phyloP scores from a whole-genome alignment of 257 asterid genomes.

The Lycium ferocissimum region DNA sequence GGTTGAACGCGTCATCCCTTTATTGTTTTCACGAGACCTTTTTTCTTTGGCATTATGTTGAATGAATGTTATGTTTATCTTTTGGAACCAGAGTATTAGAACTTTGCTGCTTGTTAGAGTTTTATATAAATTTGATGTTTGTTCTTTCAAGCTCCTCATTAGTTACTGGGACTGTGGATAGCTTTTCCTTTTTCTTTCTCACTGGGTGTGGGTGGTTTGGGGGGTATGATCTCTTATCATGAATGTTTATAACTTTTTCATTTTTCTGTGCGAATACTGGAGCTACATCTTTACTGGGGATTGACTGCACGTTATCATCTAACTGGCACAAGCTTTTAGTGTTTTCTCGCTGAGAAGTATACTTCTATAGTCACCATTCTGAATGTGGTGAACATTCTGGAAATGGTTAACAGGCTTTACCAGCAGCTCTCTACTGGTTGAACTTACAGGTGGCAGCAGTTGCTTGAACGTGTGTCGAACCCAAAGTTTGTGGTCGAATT shows the following conservation, averaged over 20 bases:
- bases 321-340: background rate
- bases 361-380: slow-evolving; percentile 53
- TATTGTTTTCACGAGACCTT: background rate
- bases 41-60: background rate
- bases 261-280: background rate
- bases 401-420: slow-evolving; percentile 87
- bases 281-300: background rate
- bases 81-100: background rate
- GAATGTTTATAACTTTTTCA: background rate
- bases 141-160: background rate
- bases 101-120: background rate
- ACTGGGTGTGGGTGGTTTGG: background rate
- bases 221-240: background rate
- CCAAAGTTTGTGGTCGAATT: slow-evolving; percentile 61
- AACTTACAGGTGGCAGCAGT: slow-evolving; percentile 96
- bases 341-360: background rate
- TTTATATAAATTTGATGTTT: background rate
- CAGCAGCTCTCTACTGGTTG: slow-evolving; percentile 98
- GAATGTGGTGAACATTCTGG: slow-evolving; percentile 74
- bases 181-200: background rate
- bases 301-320: background rate
- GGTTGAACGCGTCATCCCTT: background rate
- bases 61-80: background rate
- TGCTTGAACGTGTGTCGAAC: slow-evolving; percentile 44
- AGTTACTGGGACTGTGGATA: background rate